Conservation (phyloP, 768 basidiomycete species). For the Auriscalpium vulgare region DNA sequence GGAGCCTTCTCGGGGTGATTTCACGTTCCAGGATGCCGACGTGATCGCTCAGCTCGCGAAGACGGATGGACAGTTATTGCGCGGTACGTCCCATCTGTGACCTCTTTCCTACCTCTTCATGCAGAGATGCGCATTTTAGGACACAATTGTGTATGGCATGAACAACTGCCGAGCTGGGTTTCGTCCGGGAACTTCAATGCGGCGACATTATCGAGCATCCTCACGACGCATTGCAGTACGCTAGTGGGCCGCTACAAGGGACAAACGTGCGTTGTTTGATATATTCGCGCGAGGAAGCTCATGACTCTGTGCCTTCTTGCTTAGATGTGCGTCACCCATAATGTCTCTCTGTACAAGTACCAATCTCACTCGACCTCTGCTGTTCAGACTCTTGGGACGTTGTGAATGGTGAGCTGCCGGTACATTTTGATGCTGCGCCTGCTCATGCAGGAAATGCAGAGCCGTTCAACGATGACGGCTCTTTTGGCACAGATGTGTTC, state of each 20-base stretch:
- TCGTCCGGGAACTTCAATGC: conserved; percentile 22
- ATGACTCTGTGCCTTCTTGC: neutral
- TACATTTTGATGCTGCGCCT: too few species aligned
- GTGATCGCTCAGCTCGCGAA: conserved; percentile 36
- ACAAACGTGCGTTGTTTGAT: conserved; percentile 22
- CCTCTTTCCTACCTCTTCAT: neutral
- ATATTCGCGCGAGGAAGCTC: conserved; percentile 7
- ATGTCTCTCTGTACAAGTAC: neutral
- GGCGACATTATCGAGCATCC: conserved; percentile 23
- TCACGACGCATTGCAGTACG: conserved; percentile 28
- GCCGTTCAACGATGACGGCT: conserved; percentile 57
- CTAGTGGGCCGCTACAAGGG: conserved; percentile 33
- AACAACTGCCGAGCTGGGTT: conserved; percentile 36
- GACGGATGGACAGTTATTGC: conserved; percentile 37
- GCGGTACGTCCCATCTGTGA: conserved; percentile 24
- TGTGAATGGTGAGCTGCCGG: conserved; percentile 31
- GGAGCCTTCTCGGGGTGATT: conserved; percentile 39
- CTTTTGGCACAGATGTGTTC: conserved; percentile 45
- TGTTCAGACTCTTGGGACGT: conserved; percentile 41
- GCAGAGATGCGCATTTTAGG: conserved; percentile 2
- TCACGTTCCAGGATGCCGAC: conserved; percentile 41
- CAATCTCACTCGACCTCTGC: neutral
- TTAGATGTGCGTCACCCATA: neutral
- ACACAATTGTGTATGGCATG: conserved; percentile 39
- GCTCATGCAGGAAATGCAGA: conserved; percentile 15